Conservation (phyloP, 306 rosid genomes). For the Carpinus viminea region DNA sequence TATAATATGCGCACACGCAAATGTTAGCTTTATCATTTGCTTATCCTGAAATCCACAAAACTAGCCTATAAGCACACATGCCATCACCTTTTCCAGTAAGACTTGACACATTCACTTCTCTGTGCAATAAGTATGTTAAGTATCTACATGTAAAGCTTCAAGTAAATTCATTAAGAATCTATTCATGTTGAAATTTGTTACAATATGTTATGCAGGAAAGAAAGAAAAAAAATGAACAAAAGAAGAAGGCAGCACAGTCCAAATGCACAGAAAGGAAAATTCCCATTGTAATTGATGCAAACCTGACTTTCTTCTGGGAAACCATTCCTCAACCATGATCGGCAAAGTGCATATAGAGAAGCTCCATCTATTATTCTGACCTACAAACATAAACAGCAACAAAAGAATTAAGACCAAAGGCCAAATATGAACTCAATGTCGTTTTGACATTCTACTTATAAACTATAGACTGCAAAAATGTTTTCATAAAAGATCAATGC, state of each 20-base stretch:
- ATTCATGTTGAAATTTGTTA: neutral
- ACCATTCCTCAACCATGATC: conserved; percentile 89
- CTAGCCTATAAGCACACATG: neutral
- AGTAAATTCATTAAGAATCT: neutral
- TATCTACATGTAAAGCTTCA: neutral
- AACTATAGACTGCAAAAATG: neutral
- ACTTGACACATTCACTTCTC: neutral
- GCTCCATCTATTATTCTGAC: conserved; percentile 73
- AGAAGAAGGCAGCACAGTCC: conserved; percentile 1
- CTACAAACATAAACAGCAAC: conserved; percentile 41
- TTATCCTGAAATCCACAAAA: neutral
- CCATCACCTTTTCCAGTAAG: neutral
- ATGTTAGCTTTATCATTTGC: neutral
- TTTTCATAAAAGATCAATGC: neutral
- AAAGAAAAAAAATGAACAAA: neutral
- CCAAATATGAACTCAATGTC: conserved; percentile 8
- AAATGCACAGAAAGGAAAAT: conserved; percentile 10
- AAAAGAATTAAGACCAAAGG: conserved; percentile 16
- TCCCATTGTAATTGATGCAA: conserved; percentile 15
- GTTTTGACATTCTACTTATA: neutral
- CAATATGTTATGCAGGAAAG: neutral
- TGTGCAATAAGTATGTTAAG: neutral
- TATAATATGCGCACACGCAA: neutral
- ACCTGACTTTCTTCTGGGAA: conserved; percentile 70
- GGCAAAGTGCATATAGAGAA: conserved; percentile 80